phyloP scores from a whole-genome alignment of 352 stramenopile species.

The Phytophthora aleatoria region DNA sequence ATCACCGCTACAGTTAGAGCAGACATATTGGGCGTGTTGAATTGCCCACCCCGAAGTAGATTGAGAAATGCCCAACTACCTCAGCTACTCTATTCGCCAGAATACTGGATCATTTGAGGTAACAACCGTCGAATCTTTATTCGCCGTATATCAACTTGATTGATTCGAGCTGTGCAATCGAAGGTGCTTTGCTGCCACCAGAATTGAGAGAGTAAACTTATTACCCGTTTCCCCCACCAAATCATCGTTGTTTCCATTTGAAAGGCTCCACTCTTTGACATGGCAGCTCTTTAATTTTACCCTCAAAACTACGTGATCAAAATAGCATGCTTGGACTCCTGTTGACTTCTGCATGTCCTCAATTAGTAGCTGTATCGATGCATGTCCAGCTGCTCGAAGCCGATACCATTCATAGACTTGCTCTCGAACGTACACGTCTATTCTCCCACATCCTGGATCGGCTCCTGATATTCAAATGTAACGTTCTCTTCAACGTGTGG shows the following conservation, averaged over 20 bases:
- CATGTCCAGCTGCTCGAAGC: neutral
- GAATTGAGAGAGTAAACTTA: neutral
- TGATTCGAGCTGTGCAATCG: neutral
- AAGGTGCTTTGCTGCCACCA: neutral
- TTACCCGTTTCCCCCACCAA: no score
- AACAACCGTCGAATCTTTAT: neutral
- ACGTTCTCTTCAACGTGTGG: neutral
- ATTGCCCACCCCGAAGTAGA: neutral
- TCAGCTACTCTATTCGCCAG: neutral
- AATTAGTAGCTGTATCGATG: neutral
- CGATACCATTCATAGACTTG: neutral
- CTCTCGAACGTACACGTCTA: neutral
- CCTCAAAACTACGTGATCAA: no score
- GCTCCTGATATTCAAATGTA: neutral
- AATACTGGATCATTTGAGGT: neutral
- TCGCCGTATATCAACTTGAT: neutral
- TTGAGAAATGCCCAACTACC: neutral
- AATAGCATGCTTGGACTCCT: no score
- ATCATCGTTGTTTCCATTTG: no score
- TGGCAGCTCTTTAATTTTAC: no score
- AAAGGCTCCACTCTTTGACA: no score
- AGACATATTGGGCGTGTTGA: neutral
- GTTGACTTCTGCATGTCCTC: neutral
- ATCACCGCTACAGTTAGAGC: neutral
- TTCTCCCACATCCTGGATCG: neutral